Evolutionary conservation across 1,284 basidiomycete genomes (phyloP), one percentile per base, ranked within the genome.

Genomic region (Pseudozyma tsukubaensis): DNA sequence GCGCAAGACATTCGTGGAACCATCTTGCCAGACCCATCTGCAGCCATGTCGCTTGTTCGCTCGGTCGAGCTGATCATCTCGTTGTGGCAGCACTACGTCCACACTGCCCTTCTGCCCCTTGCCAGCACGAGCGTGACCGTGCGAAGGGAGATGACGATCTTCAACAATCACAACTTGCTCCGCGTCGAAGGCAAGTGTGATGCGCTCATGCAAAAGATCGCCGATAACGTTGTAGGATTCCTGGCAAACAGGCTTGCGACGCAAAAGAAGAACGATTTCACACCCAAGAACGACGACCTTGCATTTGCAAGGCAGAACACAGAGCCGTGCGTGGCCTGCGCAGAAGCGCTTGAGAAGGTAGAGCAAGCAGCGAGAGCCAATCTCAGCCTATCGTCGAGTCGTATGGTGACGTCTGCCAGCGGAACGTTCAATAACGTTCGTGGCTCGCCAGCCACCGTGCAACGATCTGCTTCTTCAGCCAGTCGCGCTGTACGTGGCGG

Each of bases 231-330:
- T 40, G 73, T 86, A 4, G 67, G 77, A 1, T 86, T 81, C 73
- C 81, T 89, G 13, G 87, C 89, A 8, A 77, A 87, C 1, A 90
- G 92, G 65, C 89, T 99, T 39, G 89, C 89, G 16, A 97, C 94
- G 85, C 97, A 99, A 85, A 98, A 97, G 87, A 92, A 92, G 82
- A 92, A 91, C 51, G 97, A 99, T 83, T 99, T 97, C 87, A 95
- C 95, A 84, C 97, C 97, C 9, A 90, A 92, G 57, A 95, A 83
- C 64, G 82, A 84, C 64, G 96, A 99, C 81, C 85, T 95, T 29
- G 94, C 94, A 0, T 98, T 99, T 85, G 92, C 94, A 1, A 87
- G 94, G 24, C 94, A 94, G 40, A 97, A 95, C 83, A 99, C 97
- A 0, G 97, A 98, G 78, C 94, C 97, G 0, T 98, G 95, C 82